Evolutionary conservation across 2,329 filamentous ascomycete species (phyloP).

Genomic region (Harringtonia aguacate): DNA sequence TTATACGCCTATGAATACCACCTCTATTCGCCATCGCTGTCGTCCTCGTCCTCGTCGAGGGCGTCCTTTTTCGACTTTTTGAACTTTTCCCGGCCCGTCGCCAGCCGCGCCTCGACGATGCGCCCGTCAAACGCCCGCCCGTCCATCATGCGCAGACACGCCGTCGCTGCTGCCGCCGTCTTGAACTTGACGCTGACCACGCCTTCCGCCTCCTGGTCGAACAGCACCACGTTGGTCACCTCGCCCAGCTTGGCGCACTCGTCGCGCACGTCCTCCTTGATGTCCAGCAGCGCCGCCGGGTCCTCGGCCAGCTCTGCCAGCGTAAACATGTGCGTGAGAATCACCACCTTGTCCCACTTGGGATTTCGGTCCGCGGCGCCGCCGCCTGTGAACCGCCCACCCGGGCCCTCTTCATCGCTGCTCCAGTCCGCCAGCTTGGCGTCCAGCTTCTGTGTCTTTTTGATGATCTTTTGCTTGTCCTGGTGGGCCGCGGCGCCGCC

Average conservation of each 20-base stretch:
- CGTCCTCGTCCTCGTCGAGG: constrained; percentile 9
- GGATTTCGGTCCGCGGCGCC: constrained; percentile 23
- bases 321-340: constrained; percentile 91
- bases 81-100: constrained; percentile 59
- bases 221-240: constrained; percentile 86
- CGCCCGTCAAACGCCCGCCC: constrained; percentile 70
- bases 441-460: constrained; percentile 81
- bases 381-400: constrained; percentile 16
- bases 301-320: constrained; percentile 77
- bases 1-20: no score
- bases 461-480: constrained; percentile 83
- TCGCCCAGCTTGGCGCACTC: constrained; percentile 79
- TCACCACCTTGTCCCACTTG: constrained; percentile 68
- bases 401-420: constrained; percentile 61
- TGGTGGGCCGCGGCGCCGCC: constrained; percentile 31
- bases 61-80: constrained; percentile 15
- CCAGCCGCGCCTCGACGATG: constrained; percentile 59
- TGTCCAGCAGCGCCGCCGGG: constrained; percentile 70
- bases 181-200: constrained; percentile 78
- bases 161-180: constrained; percentile 56
- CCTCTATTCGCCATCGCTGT: no score
- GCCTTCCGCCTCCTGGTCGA: constrained; percentile 75
- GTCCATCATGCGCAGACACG: constrained; percentile 66
- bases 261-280: constrained; percentile 88
- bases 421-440: constrained; percentile 93